Evolutionary conservation across 2,329 filamentous ascomycete species (phyloP).

Genomic region (Eutypella sp.): DNA sequence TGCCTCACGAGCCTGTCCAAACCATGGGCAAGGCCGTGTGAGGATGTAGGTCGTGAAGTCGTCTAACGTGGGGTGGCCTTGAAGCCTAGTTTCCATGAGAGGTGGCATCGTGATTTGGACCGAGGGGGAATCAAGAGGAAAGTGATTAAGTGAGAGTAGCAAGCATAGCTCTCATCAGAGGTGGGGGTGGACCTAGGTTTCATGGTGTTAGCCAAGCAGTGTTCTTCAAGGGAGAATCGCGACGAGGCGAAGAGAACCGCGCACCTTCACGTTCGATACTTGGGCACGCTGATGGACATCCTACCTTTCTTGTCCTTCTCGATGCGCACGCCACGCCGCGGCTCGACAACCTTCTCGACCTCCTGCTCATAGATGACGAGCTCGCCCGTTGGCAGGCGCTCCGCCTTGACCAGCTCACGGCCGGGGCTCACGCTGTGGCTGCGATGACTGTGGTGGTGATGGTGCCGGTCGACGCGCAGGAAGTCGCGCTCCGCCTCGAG

Average conservation of each 20-base stretch:
- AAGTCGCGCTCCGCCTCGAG: conserved; percentile 58
- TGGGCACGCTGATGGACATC: conserved; percentile 79
- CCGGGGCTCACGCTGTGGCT: conserved; percentile 39
- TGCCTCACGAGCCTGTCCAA: too few relatives aligned
- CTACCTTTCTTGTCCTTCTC: conserved; percentile 95
- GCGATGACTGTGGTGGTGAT: conserved; percentile 26
- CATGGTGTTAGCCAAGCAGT: conserved; percentile 15
- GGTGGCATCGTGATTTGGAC: background rate
- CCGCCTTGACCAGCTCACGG: conserved; percentile 50
- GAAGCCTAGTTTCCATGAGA: background rate
- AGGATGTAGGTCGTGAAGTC: too few relatives aligned
- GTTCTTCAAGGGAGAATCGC: conserved; percentile 12
- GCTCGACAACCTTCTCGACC: conserved; percentile 51
- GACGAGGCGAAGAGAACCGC: conserved; percentile 19
- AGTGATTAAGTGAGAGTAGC: conserved; percentile 57
- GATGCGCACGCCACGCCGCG: conserved; percentile 58
- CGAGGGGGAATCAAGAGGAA: background rate
- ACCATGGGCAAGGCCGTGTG: too few relatives aligned
- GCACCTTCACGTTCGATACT: conserved; percentile 53
- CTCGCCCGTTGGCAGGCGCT: conserved; percentile 55
- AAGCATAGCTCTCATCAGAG: conserved; percentile 64
- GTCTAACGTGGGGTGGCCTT: too few relatives aligned
- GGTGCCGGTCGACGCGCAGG: conserved; percentile 13
- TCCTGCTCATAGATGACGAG: conserved; percentile 59
- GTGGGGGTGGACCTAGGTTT: conserved; percentile 55